These are phyloP conservation scores for Castanea mollissima DNA, from an alignment of 306 rosid genomes.

Conservation along the genomic window DNA sequence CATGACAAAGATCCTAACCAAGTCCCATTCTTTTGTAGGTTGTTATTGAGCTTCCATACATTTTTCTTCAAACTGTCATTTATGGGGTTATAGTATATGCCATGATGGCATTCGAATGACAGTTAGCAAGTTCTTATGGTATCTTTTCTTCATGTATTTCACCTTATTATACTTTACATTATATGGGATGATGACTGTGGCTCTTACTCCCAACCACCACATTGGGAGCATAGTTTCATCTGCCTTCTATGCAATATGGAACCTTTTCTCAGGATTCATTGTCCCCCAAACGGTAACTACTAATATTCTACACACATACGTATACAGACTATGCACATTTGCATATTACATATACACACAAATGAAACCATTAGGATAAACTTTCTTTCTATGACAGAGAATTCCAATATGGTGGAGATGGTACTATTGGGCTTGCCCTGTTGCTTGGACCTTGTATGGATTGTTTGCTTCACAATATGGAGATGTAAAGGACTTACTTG, in stretches of 20 bases:
- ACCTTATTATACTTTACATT: slow-evolving; percentile 70
- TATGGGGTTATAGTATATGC: slow-evolving; percentile 68
- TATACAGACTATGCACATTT: background rate
- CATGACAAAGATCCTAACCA: background rate
- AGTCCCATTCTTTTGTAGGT: slow-evolving; percentile 46
- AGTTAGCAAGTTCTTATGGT: slow-evolving; percentile 67
- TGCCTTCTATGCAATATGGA: slow-evolving; percentile 74
- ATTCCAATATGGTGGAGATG: slow-evolving; percentile 95
- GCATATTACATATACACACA: background rate
- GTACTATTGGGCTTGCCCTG: slow-evolving; percentile 80
- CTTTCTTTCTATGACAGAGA: slow-evolving; percentile 47
- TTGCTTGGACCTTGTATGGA: slow-evolving; percentile 79
- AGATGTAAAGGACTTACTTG: slow-evolving; percentile 53
- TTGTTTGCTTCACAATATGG: slow-evolving; percentile 76
- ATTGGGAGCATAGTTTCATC: slow-evolving; percentile 63
- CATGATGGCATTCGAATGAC: slow-evolving; percentile 67
- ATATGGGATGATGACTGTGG: slow-evolving; percentile 90
- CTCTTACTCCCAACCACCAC: slow-evolving; percentile 66
- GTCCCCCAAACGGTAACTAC: slow-evolving; percentile 63
- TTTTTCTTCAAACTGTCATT: slow-evolving; percentile 54
- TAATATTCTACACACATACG: background rate
- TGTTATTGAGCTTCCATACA: slow-evolving; percentile 72
- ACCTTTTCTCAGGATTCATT: slow-evolving; percentile 83
- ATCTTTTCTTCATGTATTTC: slow-evolving; percentile 78
- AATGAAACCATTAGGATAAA: background rate